Evolutionary conservation across 768 basidiomycete species (phyloP).

Genomic region (Leccinum aurantiacum): DNA sequence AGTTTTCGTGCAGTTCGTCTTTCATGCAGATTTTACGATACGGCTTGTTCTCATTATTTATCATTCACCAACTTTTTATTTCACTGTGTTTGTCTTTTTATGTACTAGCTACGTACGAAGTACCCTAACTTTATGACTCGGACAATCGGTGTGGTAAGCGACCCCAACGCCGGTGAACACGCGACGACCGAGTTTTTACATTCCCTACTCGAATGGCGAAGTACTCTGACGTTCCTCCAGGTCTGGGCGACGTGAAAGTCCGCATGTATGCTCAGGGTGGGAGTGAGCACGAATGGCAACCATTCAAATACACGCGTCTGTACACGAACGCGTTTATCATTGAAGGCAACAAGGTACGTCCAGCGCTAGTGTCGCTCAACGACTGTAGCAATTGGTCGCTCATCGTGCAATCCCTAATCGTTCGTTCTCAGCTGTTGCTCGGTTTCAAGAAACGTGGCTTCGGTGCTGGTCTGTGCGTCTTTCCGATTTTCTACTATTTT

Average conservation of each 20-base stretch:
- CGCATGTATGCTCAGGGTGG: conserved; percentile 39
- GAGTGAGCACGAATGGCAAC: conserved; percentile 45
- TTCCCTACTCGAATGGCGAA: conserved; percentile 12
- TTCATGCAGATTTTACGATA: not conserved
- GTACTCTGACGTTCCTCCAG: conserved; percentile 40
- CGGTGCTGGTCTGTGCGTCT: conserved; percentile 56
- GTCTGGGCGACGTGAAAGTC: conserved; percentile 32
- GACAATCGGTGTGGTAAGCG: not conserved
- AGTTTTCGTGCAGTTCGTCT: not conserved
- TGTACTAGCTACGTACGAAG: conserved; percentile 8
- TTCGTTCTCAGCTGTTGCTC: conserved; percentile 62
- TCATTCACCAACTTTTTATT: not conserved
- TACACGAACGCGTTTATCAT: conserved; percentile 76
- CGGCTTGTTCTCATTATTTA: not conserved
- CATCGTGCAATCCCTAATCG: conserved; percentile 14
- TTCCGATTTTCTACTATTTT: not conserved
- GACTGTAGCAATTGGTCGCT: not conserved
- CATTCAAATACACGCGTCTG: conserved; percentile 39
- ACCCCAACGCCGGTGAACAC: not conserved
- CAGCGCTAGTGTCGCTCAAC: not conserved
- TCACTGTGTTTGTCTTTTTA: conserved; percentile 3
- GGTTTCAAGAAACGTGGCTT: conserved; percentile 82
- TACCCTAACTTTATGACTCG: not conserved
- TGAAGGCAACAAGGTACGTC: conserved; percentile 46
- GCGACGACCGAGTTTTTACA: not conserved